These are phyloP conservation scores for Colletotrichum paranaense DNA, from an alignment of 2,329 filamentous ascomycete species.

Conservation along the genomic window DNA sequence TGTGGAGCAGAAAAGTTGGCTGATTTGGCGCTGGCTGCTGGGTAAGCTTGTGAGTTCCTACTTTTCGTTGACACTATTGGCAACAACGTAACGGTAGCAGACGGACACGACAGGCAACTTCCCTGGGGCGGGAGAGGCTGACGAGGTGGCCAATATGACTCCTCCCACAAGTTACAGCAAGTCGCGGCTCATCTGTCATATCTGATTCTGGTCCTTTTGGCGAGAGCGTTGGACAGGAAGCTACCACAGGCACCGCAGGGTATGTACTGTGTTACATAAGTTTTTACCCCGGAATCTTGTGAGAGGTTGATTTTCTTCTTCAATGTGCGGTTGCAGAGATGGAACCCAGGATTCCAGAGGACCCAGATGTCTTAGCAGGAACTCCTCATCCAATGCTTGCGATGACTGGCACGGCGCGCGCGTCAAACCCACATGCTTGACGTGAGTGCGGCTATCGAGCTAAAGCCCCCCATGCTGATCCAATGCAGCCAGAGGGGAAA, in stretches of 20 bases:
- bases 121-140: constrained; percentile 22
- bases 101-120: constrained; percentile 26
- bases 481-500: background rate
- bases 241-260: background rate
- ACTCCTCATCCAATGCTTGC: constrained; percentile 10
- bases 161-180: constrained; percentile 5
- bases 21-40: constrained; percentile 17
- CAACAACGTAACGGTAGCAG: background rate
- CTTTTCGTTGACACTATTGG: constrained; percentile 13
- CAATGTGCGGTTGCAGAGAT: constrained; percentile 15
- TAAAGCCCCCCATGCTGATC: background rate
- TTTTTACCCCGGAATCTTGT: constrained; percentile 14
- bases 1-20: constrained; percentile 28
- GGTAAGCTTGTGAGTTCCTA: constrained; percentile 14
- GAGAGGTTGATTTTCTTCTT: constrained; percentile 4
- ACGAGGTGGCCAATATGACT: constrained; percentile 16
- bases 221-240: background rate
- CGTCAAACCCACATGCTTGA: constrained; percentile 14
- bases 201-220: background rate
- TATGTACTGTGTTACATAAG: background rate
- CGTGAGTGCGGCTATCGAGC: background rate
- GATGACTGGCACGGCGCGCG: constrained; percentile 1
- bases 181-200: constrained; percentile 25
- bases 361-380: background rate
- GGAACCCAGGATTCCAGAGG: constrained; percentile 1